Percentiles rank a stretch among this genome's conserved stretches.
Evolutionary conservation across 2,329 filamentous ascomycete species (phyloP).

Genomic region (Ceratocystis smalleyi): DNA sequence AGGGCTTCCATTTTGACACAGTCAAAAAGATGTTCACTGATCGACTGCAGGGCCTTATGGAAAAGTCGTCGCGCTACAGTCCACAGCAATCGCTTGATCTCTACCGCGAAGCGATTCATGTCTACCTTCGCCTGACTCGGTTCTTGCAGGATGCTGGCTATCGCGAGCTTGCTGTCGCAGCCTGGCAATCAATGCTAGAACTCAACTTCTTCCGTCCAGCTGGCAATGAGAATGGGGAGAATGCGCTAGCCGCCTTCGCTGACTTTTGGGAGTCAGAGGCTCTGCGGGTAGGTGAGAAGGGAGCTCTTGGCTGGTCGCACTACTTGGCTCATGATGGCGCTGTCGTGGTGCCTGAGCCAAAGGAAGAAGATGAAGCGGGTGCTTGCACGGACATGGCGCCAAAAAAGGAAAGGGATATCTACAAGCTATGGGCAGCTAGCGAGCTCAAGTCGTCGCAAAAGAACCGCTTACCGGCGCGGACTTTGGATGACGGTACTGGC

Average conservation of each 20-base stretch:
- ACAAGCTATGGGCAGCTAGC: conserved; percentile 35
- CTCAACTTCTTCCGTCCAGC: conserved; percentile 46
- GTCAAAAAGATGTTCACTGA: conserved; percentile 44
- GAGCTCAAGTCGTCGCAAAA: conserved; percentile 37
- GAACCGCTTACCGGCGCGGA: conserved; percentile 51
- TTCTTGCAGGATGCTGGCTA: conserved; percentile 67
- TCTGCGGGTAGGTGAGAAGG: conserved; percentile 58
- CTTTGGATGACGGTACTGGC: conserved; percentile 56
- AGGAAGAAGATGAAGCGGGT: background rate
- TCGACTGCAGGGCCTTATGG: conserved; percentile 26
- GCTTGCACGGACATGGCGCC: conserved; percentile 15
- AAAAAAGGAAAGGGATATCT: conserved; percentile 29
- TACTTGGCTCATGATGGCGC: conserved; percentile 25
- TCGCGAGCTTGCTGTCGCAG: conserved; percentile 55
- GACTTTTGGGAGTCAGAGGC: conserved; percentile 80
- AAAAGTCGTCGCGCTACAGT: background rate
- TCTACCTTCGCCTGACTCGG: conserved; percentile 58
- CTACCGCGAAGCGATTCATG: conserved; percentile 37
- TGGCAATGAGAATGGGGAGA: conserved; percentile 17
- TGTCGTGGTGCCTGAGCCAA: background rate
- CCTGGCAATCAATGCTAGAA: conserved; percentile 75
- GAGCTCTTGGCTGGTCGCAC: conserved; percentile 54
- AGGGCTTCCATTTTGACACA: conserved; percentile 51
- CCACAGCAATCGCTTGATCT: background rate
- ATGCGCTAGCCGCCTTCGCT: conserved; percentile 7